Conservation (phyloP, 148 eudicot species). For the Rhododendron ovatum region DNA sequence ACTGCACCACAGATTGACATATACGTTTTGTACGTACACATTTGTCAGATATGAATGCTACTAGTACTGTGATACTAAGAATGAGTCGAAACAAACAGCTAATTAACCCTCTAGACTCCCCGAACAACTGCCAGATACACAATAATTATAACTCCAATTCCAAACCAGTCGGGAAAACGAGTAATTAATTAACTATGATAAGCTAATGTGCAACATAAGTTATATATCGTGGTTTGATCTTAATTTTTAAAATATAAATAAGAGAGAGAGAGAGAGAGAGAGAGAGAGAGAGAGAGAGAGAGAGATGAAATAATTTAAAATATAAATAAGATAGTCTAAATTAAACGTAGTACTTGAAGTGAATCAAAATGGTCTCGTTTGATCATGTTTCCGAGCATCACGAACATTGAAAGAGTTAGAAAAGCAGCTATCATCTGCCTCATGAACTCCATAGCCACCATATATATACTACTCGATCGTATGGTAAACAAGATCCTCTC, state of each 20-base stretch:
- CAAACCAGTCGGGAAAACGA: not conserved
- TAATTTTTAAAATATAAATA: too few relatives aligned
- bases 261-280: too few relatives aligned
- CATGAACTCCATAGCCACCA: not conserved
- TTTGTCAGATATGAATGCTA: not conserved
- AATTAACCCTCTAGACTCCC: too few relatives aligned
- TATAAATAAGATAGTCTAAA: not conserved
- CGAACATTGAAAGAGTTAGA: conserved; percentile 38
- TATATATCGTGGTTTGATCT: too few relatives aligned
- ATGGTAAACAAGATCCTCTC: not conserved
- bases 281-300: too few relatives aligned
- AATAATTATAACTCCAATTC: too few relatives aligned
- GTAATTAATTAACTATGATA: too few relatives aligned
- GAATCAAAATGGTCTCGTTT: conserved; percentile 11
- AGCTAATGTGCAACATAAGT: not conserved
- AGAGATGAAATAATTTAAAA: not conserved
- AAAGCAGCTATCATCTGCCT: conserved; percentile 34
- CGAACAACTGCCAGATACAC: too few relatives aligned
- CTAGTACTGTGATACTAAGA: too few relatives aligned
- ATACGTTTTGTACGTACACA: too few relatives aligned
- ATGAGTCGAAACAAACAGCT: too few relatives aligned
- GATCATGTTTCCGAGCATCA: conserved; percentile 47
- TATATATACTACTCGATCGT: not conserved
- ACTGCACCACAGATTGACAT: too few relatives aligned
- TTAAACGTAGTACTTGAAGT: not conserved